These are phyloP conservation scores for Gnomoniopsis sp. DNA, from an alignment of 2,329 filamentous ascomycete genomes.

Conservation along the genomic window DNA sequence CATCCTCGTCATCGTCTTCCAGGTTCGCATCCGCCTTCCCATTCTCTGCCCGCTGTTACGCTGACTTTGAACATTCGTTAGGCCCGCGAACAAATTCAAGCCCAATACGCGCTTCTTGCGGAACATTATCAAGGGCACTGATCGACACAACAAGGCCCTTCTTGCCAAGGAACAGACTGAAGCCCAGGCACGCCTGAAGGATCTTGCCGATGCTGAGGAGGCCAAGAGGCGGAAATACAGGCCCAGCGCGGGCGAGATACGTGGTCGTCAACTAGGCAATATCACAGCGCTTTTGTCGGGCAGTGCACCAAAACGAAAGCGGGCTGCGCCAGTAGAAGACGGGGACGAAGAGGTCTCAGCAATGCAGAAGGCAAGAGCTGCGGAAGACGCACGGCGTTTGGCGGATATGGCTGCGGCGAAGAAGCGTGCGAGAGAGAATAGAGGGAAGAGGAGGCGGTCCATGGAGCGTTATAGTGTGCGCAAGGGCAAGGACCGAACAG, in stretches of 20 bases:
- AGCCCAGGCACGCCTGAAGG: slow-evolving; percentile 65
- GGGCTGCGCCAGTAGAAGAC: slow-evolving; percentile 19
- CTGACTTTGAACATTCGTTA: slow-evolving; percentile 30
- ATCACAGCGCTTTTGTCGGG: slow-evolving; percentile 56
- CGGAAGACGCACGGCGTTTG: slow-evolving; percentile 10
- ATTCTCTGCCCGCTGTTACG: slow-evolving; percentile 17
- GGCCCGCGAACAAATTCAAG: slow-evolving; percentile 68
- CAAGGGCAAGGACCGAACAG: not conserved
- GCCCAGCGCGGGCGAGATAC: slow-evolving; percentile 47
- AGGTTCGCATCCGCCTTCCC: slow-evolving; percentile 11
- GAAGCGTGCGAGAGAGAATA: slow-evolving; percentile 3
- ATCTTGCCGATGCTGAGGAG: slow-evolving; percentile 50
- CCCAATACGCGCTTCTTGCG: slow-evolving; percentile 89
- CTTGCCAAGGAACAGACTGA: slow-evolving; percentile 82
- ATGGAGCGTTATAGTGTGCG: slow-evolving; percentile 14
- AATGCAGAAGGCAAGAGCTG: slow-evolving; percentile 12
- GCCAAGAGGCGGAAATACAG: slow-evolving; percentile 40
- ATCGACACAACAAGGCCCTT: slow-evolving; percentile 83
- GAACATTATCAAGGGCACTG: slow-evolving; percentile 83
- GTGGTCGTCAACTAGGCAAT: slow-evolving; percentile 56
- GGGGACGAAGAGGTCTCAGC: slow-evolving; percentile 13
- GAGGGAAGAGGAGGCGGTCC: slow-evolving; percentile 11
- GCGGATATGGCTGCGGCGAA: slow-evolving; percentile 14
- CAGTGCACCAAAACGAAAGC: slow-evolving; percentile 31
- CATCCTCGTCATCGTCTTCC: slow-evolving; percentile 35